Conservation (phyloP, 1,139 yeast genomes). For the Pichia sp. region DNA sequence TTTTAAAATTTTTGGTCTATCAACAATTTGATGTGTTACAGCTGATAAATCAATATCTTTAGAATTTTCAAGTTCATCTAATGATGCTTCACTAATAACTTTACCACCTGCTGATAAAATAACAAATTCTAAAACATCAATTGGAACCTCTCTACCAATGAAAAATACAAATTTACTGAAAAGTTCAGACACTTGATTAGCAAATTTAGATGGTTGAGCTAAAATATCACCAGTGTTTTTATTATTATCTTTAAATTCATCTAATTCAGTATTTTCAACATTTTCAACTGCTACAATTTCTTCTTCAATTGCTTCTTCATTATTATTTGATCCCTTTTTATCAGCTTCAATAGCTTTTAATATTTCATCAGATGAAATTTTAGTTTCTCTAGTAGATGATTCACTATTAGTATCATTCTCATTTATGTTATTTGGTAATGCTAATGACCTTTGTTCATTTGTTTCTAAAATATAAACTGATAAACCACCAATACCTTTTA, state of each 20-base stretch:
- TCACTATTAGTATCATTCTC: too few relatives aligned
- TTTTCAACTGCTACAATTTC: constrained; percentile 28
- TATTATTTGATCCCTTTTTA: too few relatives aligned
- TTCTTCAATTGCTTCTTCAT: too few relatives aligned
- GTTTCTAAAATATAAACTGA: constrained; percentile 73
- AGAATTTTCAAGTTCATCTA: constrained; percentile 54
- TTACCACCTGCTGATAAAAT: constrained; percentile 85
- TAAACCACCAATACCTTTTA: constrained; percentile 87
- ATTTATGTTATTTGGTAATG: constrained; percentile 34
- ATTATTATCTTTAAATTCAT: constrained; percentile 55
- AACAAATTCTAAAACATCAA: constrained; percentile 84
- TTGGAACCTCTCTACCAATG: constrained; percentile 93
- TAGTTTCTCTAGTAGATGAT: constrained; percentile 21
- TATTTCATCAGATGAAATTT: constrained; percentile 41
- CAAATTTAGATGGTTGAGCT: constrained; percentile 67
- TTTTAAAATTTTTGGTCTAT: constrained; percentile 73
- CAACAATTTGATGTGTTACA: constrained; percentile 91
- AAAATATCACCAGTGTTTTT: constrained; percentile 68
- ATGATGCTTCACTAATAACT: constrained; percentile 77
- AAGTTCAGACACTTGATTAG: constrained; percentile 52
- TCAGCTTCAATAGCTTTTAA: constrained; percentile 49
- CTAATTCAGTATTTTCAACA: constrained; percentile 50
- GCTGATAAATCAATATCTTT: constrained; percentile 53
- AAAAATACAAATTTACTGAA: constrained; percentile 74
- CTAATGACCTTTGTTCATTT: constrained; percentile 35